These are phyloP conservation scores for Haplosporangium sp. DNA, from an alignment of 371 early-diverging fungal genomes.

Conservation along the genomic window DNA sequence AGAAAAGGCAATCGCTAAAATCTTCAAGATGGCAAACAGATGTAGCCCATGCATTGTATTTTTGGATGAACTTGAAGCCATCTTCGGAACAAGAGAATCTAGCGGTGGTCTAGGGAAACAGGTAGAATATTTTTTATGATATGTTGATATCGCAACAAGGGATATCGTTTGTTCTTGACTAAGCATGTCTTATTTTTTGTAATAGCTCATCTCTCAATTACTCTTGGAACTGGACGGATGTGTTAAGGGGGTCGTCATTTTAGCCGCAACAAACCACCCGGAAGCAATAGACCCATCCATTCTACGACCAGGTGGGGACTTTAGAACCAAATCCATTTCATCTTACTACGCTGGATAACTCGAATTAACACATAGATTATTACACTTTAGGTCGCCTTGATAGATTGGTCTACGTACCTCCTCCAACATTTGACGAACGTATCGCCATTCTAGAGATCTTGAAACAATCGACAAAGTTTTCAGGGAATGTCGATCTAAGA, in stretches of 20 bases:
- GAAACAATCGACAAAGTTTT: conserved; percentile 63
- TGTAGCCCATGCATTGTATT: conserved; percentile 93
- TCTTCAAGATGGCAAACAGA: conserved; percentile 76
- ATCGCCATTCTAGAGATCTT: conserved; percentile 78
- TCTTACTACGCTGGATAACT: too few species aligned
- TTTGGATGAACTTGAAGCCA: conserved; percentile 98
- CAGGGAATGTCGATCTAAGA: conserved; percentile 63
- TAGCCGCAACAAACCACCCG: conserved; percentile 94
- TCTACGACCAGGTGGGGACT: conserved; percentile 76
- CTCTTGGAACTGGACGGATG: conserved; percentile 87
- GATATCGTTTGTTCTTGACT: too few species aligned
- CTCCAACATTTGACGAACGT: conserved; percentile 78
- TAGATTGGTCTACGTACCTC: conserved; percentile 79
- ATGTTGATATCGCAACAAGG: too few species aligned
- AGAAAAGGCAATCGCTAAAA: conserved; percentile 88
- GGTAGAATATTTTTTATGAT: conserved; percentile 29
- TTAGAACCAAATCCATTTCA: neutral
- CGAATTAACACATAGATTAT: too few species aligned
- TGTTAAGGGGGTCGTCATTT: conserved; percentile 66
- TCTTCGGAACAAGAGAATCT: conserved; percentile 75
- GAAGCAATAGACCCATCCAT: conserved; percentile 84
- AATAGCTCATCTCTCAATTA: conserved; percentile 74
- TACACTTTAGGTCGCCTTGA: conserved; percentile 80
- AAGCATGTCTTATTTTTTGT: neutral
- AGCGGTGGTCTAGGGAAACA: conserved; percentile 74